Percentiles rank a stretch among this genome's conserved stretches.
phyloP scores from a whole-genome alignment of 805 yeast genomes.

The Cephaloascus albidus region DNA sequence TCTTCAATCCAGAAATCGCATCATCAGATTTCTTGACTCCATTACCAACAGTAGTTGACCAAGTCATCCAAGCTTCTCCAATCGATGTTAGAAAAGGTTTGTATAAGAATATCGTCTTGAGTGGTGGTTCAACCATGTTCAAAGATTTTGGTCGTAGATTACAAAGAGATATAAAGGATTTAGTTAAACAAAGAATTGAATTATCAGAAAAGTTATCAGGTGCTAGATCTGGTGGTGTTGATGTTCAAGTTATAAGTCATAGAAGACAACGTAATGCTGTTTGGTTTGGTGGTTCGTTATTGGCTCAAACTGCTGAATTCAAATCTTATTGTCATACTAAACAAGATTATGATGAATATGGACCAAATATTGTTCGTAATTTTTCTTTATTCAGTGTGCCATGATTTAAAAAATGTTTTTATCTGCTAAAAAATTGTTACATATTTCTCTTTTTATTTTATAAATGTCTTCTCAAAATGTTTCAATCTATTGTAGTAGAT shows the following conservation, averaged over 20 bases:
- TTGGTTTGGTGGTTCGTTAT: slow-evolving; percentile 97
- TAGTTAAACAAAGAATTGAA: slow-evolving; percentile 84
- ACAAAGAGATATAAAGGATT: slow-evolving; percentile 83
- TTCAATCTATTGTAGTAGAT: too few species aligned
- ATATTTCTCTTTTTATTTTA: too few species aligned
- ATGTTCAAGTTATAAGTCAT: slow-evolving; percentile 93
- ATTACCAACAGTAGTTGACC: slow-evolving; percentile 91
- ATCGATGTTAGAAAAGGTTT: slow-evolving; percentile 96
- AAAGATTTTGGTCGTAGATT: slow-evolving; percentile 96
- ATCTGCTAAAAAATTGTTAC: slow-evolving; percentile 11
- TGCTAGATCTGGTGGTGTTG: slow-evolving; percentile 83
- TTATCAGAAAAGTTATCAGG: slow-evolving; percentile 70
- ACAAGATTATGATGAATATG: slow-evolving; percentile 94
- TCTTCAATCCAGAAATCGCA: slow-evolving; percentile 96
- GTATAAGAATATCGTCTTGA: slow-evolving; percentile 88
- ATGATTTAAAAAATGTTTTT: too few species aligned
- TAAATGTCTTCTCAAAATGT: too few species aligned
- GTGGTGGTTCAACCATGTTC: slow-evolving; percentile 99
- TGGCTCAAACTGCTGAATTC: slow-evolving; percentile 97
- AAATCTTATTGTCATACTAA: slow-evolving; percentile 95
- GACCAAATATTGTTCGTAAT: slow-evolving; percentile 96
- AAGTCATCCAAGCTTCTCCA: slow-evolving; percentile 90
- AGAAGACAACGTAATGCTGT: slow-evolving; percentile 98
- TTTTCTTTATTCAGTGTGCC: slow-evolving; percentile 91
- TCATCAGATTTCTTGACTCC: slow-evolving; percentile 94